Evolutionary conservation across 768 basidiomycete species (phyloP), one percentile per base, ranked within the genome.

Genomic region (Mycena olivaceomarginata): DNA sequence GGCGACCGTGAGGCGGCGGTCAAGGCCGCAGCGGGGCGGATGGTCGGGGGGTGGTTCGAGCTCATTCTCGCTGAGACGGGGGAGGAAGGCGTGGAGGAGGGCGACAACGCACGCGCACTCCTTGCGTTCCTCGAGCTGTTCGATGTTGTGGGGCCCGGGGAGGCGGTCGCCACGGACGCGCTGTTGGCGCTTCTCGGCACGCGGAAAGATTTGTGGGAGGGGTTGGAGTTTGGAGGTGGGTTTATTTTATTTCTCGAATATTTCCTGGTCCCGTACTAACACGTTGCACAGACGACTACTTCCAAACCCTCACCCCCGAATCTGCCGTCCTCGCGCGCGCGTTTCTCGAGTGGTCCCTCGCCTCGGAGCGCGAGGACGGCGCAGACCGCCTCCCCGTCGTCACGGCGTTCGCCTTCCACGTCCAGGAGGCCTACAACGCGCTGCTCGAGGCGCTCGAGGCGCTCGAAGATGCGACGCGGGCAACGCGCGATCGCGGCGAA

Each of bases 1-100:
- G 95, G 97, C 0, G 98, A 99, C 85, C 90, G 98, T 40, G 98
- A 99, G 79, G 92, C 93, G 0, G 87, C 87, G 4, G 98, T 99
- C 2, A 89, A 95, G 37, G 89, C 94, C n/a, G 96, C 97, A 0
- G 94, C 96, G 0, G 94, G 92, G 5, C 94, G 93, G 70, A 89
- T 99, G 77, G 87, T 98, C 31, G 92, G 91, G 0, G 89, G 90
- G 20, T 99, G 98, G 98, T 92, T 97, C 22, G 95, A 97, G 67
- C 86, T 89, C 12, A 92, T 93, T 9, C 76, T 87, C 18, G 84
- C 87, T 25, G 87, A 88, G 3, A 85, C 81, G 37, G 31, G 31
- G 31, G 31, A 86, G 84, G 86, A 79, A 67, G 71, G 87, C 88
- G 31, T 31, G 65, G 90, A 90, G 74, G 90, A 91, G 69, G 88